Conservation (phyloP, 345 rosid species). For the Camelina hispida region DNA sequence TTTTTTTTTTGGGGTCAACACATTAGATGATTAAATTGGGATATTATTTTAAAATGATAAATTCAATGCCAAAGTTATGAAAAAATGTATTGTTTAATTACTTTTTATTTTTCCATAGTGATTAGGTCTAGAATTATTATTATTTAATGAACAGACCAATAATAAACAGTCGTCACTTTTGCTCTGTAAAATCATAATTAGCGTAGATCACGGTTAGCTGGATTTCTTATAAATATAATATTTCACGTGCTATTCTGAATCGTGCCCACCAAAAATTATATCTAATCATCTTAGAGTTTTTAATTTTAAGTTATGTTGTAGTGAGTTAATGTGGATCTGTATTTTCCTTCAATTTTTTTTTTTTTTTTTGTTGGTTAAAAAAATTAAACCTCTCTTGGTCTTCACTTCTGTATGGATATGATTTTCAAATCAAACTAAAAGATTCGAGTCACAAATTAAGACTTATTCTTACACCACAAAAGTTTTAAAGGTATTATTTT, state of each 20-base stretch:
- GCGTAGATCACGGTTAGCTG: slow-evolving; percentile 47
- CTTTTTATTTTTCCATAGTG: slow-evolving; percentile 2
- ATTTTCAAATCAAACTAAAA: slow-evolving; percentile 29
- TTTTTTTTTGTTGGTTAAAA: neutral
- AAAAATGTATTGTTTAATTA: neutral
- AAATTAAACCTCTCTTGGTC: slow-evolving; percentile 13
- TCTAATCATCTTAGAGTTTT: slow-evolving; percentile 11
- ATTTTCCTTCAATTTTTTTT: neutral
- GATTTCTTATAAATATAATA: slow-evolving; percentile 30
- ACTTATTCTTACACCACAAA: slow-evolving; percentile 29
- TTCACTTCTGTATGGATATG: slow-evolving; percentile 32
- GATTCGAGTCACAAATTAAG: slow-evolving; percentile 35
- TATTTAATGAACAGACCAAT: slow-evolving; percentile 14
- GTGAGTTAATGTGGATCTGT: slow-evolving; percentile 37
- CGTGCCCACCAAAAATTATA: slow-evolving; percentile 42
- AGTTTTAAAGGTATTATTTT: slow-evolving; percentile 1
- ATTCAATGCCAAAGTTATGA: neutral
- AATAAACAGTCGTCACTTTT: slow-evolving; percentile 31
- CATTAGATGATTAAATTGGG: slow-evolving; percentile 1
- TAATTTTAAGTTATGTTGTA: neutral
- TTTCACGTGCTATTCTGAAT: slow-evolving; percentile 42
- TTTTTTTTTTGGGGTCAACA: neutral
- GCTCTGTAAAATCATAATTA: slow-evolving; percentile 33
- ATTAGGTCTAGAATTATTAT: slow-evolving; percentile 24
- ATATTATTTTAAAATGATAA: neutral